Conservation (phyloP, 352 stramenopile species). For the Paralagenidium karlingii region DNA sequence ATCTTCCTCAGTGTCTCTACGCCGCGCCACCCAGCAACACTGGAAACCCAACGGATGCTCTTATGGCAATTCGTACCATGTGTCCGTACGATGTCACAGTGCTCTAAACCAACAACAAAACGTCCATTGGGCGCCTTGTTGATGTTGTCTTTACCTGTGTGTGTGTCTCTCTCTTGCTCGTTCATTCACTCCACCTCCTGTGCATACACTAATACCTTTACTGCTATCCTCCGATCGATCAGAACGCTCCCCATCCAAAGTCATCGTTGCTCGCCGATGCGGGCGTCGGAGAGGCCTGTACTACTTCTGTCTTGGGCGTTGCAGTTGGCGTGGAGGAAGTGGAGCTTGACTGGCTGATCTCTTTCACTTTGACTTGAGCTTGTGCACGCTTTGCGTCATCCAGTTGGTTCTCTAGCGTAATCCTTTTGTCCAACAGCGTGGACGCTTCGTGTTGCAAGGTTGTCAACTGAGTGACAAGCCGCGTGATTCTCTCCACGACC, state of each 20-base stretch:
- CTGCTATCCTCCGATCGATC: slow-evolving; percentile 7
- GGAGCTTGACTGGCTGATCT: background rate
- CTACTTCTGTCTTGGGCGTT: background rate
- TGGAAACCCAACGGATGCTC: too few species aligned
- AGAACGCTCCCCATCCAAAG: slow-evolving; percentile 15
- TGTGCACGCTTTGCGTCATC: slow-evolving; percentile 3
- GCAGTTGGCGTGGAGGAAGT: slow-evolving; percentile 2
- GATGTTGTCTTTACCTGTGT: too few species aligned
- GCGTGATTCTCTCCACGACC: slow-evolving; percentile 12
- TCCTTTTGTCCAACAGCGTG: slow-evolving; percentile 13
- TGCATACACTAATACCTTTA: too few species aligned
- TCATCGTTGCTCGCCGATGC: background rate
- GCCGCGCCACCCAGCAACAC: too few species aligned
- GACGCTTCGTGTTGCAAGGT: slow-evolving; percentile 23
- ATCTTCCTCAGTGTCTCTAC: too few species aligned
- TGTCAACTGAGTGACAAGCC: slow-evolving; percentile 32
- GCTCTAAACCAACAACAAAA: too few species aligned
- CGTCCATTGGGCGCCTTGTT: too few species aligned
- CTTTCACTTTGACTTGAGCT: background rate
- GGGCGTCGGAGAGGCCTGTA: background rate
- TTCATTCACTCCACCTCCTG: too few species aligned
- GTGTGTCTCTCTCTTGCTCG: too few species aligned
- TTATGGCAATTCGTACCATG: too few species aligned
- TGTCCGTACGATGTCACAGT: too few species aligned
- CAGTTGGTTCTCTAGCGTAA: slow-evolving; percentile 10